Base-by-base conservation (phyloP, 2,329 filamentous ascomycete species). In the Xylaria sp. region DNA sequence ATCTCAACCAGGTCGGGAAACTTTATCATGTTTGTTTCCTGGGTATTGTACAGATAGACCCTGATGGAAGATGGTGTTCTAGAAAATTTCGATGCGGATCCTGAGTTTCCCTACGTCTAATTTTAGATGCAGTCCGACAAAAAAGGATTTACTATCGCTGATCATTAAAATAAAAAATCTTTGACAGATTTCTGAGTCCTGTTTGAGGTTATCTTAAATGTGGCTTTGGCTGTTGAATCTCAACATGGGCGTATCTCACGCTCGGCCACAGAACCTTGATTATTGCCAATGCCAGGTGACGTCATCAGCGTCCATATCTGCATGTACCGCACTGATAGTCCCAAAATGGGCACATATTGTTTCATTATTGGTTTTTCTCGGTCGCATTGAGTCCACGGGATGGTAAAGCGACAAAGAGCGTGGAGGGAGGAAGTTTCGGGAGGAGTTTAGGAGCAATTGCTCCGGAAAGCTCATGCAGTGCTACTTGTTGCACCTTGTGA, bases 371-470 rank as follows among this genome's bases (percentile, higher is more conserved):
- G n/a, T 47, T 47, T 9, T 3, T 3, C 19, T 47, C n/a, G 42
- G 42, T 47, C 42, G 42, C 42, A 47, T 47, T 47, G 42, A 19
- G 42, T 19, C 42, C n/a, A 17, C n/a, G 17, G 17, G 17, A 47
- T 19, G 17, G 42, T 4, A 17, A 14, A 42, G 39, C 11, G 5
- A 17, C 39, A 14, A 47, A 47, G 19, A 24, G 32, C 27, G 51
- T 55, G 2, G 34, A 12, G 24, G 54, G n/a, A 55, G 24, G 17
- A 27, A 47, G n/a, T n/a, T 24, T 14, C 17, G 65, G 68, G 68
- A 70, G 68, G 58, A 60, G 65, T 24, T 14, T 11, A 69, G 68
- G 68, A 70, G 68, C 61, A 60, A 68, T 65, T 60, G 68, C 68
- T 70, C 68, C 68, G 68, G 21, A 24, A 27, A 4, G 12, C n/a